A percentile compares a stretch with the other conserved stretches of the same genome.
Evolutionary conservation across 1,284 basidiomycete species (phyloP).

Genomic region (Moniliella sp.): DNA sequence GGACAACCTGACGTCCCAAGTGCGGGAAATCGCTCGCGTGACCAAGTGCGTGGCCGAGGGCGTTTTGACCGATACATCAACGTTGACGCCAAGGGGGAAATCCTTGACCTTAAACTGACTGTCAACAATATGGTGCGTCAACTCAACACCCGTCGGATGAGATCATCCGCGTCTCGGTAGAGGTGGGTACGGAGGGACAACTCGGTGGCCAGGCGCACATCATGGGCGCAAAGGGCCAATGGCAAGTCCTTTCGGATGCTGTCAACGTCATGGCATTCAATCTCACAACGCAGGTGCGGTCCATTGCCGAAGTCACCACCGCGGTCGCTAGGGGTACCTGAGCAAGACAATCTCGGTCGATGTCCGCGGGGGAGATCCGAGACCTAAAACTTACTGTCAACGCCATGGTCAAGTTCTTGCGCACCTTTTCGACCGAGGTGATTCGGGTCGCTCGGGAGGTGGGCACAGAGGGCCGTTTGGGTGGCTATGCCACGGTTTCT

Average conservation of each 20-base stretch:
- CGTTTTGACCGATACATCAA: conserved; percentile 71
- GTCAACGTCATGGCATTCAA: conserved; percentile 41
- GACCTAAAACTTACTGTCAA: conserved; percentile 31
- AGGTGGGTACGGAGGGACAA: conserved; percentile 77
- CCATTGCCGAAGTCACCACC: conserved; percentile 28
- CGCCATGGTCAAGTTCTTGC: conserved; percentile 34
- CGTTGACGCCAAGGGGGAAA: conserved; percentile 89
- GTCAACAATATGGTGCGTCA: conserved; percentile 35
- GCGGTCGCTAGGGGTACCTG: conserved; percentile 29
- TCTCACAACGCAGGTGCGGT: conserved; percentile 67
- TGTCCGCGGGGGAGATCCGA: conserved; percentile 29
- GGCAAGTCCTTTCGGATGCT: conserved; percentile 34
- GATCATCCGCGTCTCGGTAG: conserved; percentile 48
- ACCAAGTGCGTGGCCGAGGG: conserved; percentile 56
- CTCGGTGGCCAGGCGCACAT: conserved; percentile 69
- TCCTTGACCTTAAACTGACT: conserved; percentile 58
- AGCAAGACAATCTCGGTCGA: conserved; percentile 34
- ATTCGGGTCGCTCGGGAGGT: conserved; percentile 34
- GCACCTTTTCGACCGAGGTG: conserved; percentile 34
- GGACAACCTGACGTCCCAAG: conserved; percentile 26
- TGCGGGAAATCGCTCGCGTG: conserved; percentile 34
- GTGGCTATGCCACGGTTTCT: conserved; percentile 31
- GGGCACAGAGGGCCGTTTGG: conserved; percentile 33
- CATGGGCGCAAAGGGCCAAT: conserved; percentile 37
- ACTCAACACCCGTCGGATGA: conserved; percentile 30